Evolutionary conservation across 768 basidiomycete genomes (phyloP).

Genomic region (Naematelia aurantialba): DNA sequence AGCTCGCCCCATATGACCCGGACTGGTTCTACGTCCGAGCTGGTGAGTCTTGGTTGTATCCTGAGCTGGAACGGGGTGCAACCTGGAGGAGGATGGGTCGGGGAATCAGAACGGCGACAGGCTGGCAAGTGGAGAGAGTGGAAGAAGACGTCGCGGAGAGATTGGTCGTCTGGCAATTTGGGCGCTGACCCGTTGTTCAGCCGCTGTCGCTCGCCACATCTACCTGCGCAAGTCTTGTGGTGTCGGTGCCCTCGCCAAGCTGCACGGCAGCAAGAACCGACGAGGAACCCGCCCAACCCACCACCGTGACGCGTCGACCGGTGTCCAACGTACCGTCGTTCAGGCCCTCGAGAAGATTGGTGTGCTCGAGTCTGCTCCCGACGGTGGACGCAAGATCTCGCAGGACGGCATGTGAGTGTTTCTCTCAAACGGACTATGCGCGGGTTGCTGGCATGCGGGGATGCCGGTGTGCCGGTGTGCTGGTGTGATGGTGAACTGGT

Average conservation of each 20-base stretch:
- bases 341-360: slow-evolving; percentile 98
- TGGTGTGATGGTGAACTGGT: background rate
- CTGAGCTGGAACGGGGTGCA: background rate
- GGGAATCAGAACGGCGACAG: background rate
- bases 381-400: slow-evolving; percentile 91
- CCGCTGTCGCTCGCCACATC: slow-evolving; percentile 96
- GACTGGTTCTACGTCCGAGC: slow-evolving; percentile 99
- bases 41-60: slow-evolving; percentile 59
- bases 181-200: slow-evolving; percentile 53
- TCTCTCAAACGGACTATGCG: background rate
- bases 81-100: background rate
- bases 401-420: slow-evolving; percentile 84
- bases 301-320: slow-evolving; percentile 78
- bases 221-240: slow-evolving; percentile 98
- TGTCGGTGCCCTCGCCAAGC: slow-evolving; percentile 74
- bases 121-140: background rate
- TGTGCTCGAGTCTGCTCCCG: slow-evolving; percentile 86
- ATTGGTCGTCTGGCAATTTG: no score
- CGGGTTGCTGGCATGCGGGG: background rate
- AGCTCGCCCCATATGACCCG: slow-evolving; percentile 96
- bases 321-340: slow-evolving; percentile 90
- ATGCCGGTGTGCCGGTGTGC: background rate
- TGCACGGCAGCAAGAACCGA: slow-evolving; percentile 92
- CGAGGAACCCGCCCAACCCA: slow-evolving; percentile 96
- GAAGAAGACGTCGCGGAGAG: no score